Evolutionary conservation across 1,139 yeast species (phyloP).

Genomic region (Geotrichum reessii): DNA sequence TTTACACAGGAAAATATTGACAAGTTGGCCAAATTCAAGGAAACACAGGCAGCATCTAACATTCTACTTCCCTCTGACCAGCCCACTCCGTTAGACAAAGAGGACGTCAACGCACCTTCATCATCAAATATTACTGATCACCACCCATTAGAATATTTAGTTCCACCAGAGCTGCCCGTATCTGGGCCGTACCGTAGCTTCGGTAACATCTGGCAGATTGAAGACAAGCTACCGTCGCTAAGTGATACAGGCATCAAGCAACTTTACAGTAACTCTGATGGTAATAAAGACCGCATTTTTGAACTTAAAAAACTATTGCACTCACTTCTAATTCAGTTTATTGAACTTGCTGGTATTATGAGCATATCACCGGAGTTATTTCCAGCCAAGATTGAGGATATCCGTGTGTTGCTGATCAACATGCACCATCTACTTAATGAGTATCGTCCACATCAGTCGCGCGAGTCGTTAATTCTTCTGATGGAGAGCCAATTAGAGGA

Average conservation of each 20-base stretch:
- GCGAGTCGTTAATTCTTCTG: conserved; percentile 70
- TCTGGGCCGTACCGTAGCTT: conserved; percentile 61
- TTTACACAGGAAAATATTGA: conserved; percentile 59
- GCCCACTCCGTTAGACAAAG: conserved; percentile 5
- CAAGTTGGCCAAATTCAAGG: conserved; percentile 34
- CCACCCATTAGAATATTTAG: conserved; percentile 44
- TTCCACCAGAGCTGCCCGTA: conserved; percentile 62
- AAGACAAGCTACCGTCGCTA: conserved; percentile 63
- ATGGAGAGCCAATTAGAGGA: conserved; percentile 46
- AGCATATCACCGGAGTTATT: conserved; percentile 62
- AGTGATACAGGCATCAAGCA: conserved; percentile 65
- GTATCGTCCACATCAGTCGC: conserved; percentile 82
- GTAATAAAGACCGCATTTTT: conserved; percentile 43
- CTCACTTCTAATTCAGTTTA: conserved; percentile 61
- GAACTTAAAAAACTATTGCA: conserved; percentile 67
- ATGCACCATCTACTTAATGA: conserved; percentile 79
- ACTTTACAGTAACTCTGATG: conserved; percentile 39
- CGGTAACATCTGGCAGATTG: conserved; percentile 75
- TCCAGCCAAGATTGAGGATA: conserved; percentile 60
- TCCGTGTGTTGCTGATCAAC: conserved; percentile 69
- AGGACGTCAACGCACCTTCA: background rate
- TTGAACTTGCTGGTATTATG: conserved; percentile 71
- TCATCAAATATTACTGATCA: conserved; percentile 14
- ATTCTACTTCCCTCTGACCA: background rate
- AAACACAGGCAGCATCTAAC: conserved; percentile 3